phyloP scores from a whole-genome alignment of 495 filamentous ascomycete genomes.

The Hyaloscypha bicolor region DNA sequence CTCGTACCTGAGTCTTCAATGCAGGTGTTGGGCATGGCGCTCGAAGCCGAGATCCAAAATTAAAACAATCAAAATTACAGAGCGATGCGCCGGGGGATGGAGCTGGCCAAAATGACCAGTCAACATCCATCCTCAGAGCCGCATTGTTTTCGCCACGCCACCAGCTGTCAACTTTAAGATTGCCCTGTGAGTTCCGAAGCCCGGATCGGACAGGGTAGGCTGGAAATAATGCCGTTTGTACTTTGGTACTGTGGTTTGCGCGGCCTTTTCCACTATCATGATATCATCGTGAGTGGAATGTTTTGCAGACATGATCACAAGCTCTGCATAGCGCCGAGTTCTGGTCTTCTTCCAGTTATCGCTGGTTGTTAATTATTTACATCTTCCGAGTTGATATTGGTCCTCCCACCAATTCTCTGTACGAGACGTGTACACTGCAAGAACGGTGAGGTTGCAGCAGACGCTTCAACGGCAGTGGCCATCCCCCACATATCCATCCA shows the following conservation, averaged over 20 bases:
- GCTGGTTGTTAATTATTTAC: neutral
- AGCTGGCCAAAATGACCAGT: neutral
- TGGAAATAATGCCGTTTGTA: neutral
- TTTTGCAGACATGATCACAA: neutral
- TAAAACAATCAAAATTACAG: neutral
- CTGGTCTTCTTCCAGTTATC: neutral
- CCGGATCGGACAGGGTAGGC: neutral
- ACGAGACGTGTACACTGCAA: neutral
- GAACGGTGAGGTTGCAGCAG: neutral
- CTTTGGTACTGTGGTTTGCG: too few relatives aligned
- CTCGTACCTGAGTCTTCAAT: neutral
- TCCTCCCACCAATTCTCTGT: neutral
- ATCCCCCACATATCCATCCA: too few relatives aligned
- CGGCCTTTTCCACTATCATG: neutral
- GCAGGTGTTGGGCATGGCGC: neutral
- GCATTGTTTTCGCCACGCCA: neutral
- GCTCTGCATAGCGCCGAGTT: neutral
- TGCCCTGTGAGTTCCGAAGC: neutral
- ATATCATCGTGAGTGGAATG: neutral
- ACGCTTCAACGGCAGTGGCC: neutral
- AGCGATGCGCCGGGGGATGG: neutral
- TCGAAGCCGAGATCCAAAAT: neutral
- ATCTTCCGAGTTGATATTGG: neutral
- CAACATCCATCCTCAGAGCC: neutral
- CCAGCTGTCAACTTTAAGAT: slow-evolving; percentile 1